phyloP scores from a whole-genome alignment of 2,329 filamentous ascomycete species.

The Fusarium sp. region DNA sequence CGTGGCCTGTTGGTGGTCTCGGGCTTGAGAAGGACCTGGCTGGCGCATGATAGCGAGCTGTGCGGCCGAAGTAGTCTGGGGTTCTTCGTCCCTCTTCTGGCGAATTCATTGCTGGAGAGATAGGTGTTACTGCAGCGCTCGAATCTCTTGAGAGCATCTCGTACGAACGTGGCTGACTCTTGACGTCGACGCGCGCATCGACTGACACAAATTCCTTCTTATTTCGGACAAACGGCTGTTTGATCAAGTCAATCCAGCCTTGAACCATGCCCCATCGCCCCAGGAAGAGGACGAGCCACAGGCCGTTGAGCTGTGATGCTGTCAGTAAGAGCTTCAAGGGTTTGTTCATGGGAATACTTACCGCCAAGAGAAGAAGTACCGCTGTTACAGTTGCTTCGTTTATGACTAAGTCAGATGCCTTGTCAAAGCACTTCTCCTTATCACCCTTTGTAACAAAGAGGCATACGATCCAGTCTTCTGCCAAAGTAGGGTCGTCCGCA shows the following conservation, averaged over 20 bases:
- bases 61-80: constrained; percentile 66
- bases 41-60: constrained; percentile 66
- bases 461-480: constrained; percentile 77
- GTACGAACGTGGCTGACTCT: constrained; percentile 76
- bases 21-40: constrained; percentile 67
- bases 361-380: constrained; percentile 82
- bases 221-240: constrained; percentile 58
- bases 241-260: constrained; percentile 80
- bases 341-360: constrained; percentile 57
- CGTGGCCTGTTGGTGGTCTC: constrained; percentile 60
- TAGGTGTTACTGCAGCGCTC: constrained; percentile 65
- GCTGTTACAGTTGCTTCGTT: constrained; percentile 82
- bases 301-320: constrained; percentile 73
- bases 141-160: constrained; percentile 79
- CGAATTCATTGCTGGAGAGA: constrained; percentile 53
- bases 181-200: constrained; percentile 74
- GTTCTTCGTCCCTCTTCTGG: constrained; percentile 56
- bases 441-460: constrained; percentile 66
- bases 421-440: constrained; percentile 72
- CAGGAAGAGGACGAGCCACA: constrained; percentile 86
- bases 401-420: constrained; percentile 73
- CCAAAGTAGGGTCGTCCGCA: constrained; percentile 64
- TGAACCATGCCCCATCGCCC: constrained; percentile 85
- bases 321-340: constrained; percentile 14
- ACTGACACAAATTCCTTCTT: constrained; percentile 89